These are phyloP conservation scores for Neurospora sp. DNA, from an alignment of 495 filamentous ascomycete genomes.

Conservation along the genomic window DNA sequence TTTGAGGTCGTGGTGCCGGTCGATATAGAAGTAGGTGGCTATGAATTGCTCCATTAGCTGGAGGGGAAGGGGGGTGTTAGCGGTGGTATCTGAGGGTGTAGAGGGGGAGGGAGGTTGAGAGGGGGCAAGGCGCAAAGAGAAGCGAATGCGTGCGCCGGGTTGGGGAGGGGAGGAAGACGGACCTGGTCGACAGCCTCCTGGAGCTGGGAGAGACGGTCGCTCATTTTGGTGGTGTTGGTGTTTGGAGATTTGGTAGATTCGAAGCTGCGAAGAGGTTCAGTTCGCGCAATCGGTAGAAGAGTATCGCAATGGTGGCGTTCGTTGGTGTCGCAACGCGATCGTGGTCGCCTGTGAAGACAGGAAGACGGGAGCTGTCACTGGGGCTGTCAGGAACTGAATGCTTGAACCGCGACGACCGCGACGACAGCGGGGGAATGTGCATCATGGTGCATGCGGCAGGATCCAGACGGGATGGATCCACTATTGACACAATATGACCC, in stretches of 20 bases:
- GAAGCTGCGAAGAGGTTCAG: background rate
- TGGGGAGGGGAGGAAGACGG: constrained; percentile 2
- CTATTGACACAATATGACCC: background rate
- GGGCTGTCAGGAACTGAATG: background rate
- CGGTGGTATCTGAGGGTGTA: too few species aligned
- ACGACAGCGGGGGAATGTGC: background rate
- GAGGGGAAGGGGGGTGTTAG: too few species aligned
- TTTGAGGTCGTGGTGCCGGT: constrained; percentile 68
- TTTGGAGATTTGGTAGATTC: background rate
- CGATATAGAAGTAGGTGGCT: constrained; percentile 72
- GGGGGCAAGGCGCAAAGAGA: too few species aligned
- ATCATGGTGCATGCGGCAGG: background rate
- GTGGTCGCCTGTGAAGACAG: background rate
- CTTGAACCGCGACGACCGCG: background rate
- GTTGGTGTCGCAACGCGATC: background rate
- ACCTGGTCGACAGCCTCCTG: constrained; percentile 93
- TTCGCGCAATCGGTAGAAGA: background rate
- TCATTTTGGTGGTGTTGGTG: constrained; percentile 45
- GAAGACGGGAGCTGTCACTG: background rate
- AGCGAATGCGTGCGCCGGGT: background rate
- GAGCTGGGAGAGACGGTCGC: constrained; percentile 83
- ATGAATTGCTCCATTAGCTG: constrained; percentile 88
- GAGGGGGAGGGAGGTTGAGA: too few species aligned
- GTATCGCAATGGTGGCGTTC: background rate
- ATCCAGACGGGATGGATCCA: background rate